Evolutionary conservation across 768 basidiomycete species (phyloP).

Genomic region (Termitomyces sp.): DNA sequence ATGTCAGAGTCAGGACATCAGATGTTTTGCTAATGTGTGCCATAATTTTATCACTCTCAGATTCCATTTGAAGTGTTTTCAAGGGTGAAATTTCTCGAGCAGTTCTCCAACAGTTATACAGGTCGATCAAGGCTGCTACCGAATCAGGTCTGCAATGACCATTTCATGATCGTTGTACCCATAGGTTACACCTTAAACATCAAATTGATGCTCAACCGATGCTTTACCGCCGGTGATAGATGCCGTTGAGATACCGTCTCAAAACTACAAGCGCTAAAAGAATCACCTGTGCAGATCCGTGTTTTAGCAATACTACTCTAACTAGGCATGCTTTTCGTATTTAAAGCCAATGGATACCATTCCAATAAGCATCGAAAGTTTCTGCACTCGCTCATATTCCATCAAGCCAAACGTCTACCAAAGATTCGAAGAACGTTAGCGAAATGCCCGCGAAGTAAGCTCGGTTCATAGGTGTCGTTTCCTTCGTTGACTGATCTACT

Average conservation of each 20-base stretch:
- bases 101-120: no score
- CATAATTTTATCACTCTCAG: no score
- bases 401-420: background rate
- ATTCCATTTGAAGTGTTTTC: no score
- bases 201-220: no score
- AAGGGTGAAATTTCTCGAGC: no score
- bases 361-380: background rate
- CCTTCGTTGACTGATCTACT: background rate
- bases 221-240: background rate
- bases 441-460: background rate
- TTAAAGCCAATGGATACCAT: background rate
- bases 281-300: background rate
- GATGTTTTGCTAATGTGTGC: no score
- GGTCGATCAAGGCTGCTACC: no score
- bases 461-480: background rate
- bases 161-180: no score
- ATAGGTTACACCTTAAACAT: no score
- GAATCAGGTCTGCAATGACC: no score
- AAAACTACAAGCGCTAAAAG: background rate
- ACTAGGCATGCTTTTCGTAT: background rate
- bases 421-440: background rate
- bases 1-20: no score
- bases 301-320: no score
- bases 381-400: background rate
- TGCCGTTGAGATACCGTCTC: background rate